Conservation (phyloP, 345 rosid genomes). For the Brassica juncea region DNA sequence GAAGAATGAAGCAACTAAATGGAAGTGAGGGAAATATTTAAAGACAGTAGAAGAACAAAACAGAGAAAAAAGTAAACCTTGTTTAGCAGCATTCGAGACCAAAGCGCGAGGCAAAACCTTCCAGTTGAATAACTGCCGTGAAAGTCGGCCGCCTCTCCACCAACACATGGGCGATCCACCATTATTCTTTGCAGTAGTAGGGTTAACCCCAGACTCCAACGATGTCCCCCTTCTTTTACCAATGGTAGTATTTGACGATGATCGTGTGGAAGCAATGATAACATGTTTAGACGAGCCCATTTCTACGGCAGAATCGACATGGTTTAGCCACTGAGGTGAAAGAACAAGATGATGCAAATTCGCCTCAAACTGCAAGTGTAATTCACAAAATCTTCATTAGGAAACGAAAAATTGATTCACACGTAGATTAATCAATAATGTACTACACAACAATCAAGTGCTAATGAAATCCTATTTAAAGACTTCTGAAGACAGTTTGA, state of each 20-base stretch:
- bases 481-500: neutral
- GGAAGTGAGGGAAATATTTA: slow-evolving; percentile 27
- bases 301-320: slow-evolving; percentile 60
- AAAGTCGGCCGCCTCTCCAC: slow-evolving; percentile 96
- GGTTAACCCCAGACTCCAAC: slow-evolving; percentile 53
- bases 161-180: slow-evolving; percentile 70
- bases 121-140: slow-evolving; percentile 81
- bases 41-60: slow-evolving; percentile 13
- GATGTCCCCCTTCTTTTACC: slow-evolving; percentile 60
- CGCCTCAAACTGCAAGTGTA: slow-evolving; percentile 67
- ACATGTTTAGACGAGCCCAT: slow-evolving; percentile 82
- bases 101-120: slow-evolving; percentile 71
- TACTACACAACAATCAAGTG: slow-evolving; percentile 19
- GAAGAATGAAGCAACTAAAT: slow-evolving; percentile 34
- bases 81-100: slow-evolving; percentile 83
- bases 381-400: slow-evolving; percentile 27
- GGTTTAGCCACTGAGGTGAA: slow-evolving; percentile 78
- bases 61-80: slow-evolving; percentile 58
- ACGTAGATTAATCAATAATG: slow-evolving; percentile 6
- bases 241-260: slow-evolving; percentile 62
- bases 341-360: slow-evolving; percentile 71
- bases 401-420: slow-evolving; percentile 18
- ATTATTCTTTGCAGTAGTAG: slow-evolving; percentile 53
- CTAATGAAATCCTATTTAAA: slow-evolving; percentile 17
- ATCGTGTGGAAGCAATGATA: slow-evolving; percentile 52